Evolutionary conservation across 1,284 basidiomycete species (phyloP), one percentile per base, ranked within the genome.

Genomic region (Nidula niveotomentosa): DNA sequence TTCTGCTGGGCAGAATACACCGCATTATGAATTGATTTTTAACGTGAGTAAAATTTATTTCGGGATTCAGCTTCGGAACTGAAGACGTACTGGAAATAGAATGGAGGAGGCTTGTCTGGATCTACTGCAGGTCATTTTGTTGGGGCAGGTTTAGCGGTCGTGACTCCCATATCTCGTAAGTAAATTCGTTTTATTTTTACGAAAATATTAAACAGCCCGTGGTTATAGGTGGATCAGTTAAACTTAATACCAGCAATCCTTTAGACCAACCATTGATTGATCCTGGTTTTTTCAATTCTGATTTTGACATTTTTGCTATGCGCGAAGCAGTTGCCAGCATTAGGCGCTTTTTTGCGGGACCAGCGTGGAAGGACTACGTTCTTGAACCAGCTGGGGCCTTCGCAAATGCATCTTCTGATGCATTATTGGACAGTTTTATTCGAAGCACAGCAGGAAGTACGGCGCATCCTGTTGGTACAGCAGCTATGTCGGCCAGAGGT

Each of bases 311-410:
- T n/a, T 23, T 15, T n/a, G 18, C 75, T 0, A 37, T 70, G 10
- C 73, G 77, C 51, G 62, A 76, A 0, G 63, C 51, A 6, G 62
- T 74, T 43, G 68, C 68, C 47, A 58, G 60, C 6, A 60, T 62
- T 0, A 54, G 62, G 51, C 58, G 62, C n/a, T 74, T 75, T 57
- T 54, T 69, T 17, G 52, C 60, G 1, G 68, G 68, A 3, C 54
- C 65, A 6, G 60, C 69, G 2, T 76, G 68, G 69, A 52, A 64
- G 1, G 69, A 63, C 35, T 74, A 63, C 51, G 60, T 74, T 18
- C 45, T 65, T 12, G 56, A 48, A 8, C 59, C 62, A 2, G 13
- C 23, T 23, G 23, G 23, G 23, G 23, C 23, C 23, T 23, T 52
- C 13, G 56, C 36, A 8, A 56, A 54, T 15, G 53, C 49, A 1